Percentiles rank a stretch among this genome's conserved stretches.
Conservation (phyloP, 2,329 filamentous ascomycete genomes). For the Dryadomyces quercus-mongolicae region DNA sequence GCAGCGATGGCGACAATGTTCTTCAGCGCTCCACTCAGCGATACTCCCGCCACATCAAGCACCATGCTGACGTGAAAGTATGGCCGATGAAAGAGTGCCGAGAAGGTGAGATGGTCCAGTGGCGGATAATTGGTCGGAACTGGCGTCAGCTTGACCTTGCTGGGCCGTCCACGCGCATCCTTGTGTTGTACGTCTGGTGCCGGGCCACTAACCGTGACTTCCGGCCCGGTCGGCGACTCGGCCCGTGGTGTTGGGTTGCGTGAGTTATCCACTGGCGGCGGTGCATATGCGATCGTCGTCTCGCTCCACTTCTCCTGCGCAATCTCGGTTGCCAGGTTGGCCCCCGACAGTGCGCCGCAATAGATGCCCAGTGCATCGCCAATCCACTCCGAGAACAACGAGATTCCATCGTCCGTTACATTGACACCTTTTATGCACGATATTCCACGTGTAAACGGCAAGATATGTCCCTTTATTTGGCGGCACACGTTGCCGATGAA, state of each 20-base stretch:
- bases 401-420: slow-evolving; percentile 74
- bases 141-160: slow-evolving; percentile 58
- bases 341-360: slow-evolving; percentile 87
- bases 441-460: slow-evolving; percentile 85
- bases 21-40: slow-evolving; percentile 87
- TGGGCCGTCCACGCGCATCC: slow-evolving; percentile 54
- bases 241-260: slow-evolving; percentile 51
- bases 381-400: slow-evolving; percentile 90
- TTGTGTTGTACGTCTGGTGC: slow-evolving; percentile 32
- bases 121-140: slow-evolving; percentile 75
- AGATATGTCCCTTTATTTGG: slow-evolving; percentile 73
- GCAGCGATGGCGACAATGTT: slow-evolving; percentile 92
- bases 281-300: slow-evolving; percentile 93
- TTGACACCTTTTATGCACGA: slow-evolving; percentile 98
- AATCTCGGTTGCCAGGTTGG: slow-evolving; percentile 93
- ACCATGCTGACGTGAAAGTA: slow-evolving; percentile 98
- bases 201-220: slow-evolving; percentile 35
- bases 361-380: slow-evolving; percentile 87
- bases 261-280: slow-evolving; percentile 71
- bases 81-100: slow-evolving; percentile 80
- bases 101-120: slow-evolving; percentile 73
- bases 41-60: slow-evolving; percentile 91
- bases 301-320: slow-evolving; percentile 89
- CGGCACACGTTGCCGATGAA: slow-evolving; percentile 84
- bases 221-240: slow-evolving; percentile 31